Conservation (phyloP, 2,329 filamentous ascomycete genomes). For the Bertia moriformis region DNA sequence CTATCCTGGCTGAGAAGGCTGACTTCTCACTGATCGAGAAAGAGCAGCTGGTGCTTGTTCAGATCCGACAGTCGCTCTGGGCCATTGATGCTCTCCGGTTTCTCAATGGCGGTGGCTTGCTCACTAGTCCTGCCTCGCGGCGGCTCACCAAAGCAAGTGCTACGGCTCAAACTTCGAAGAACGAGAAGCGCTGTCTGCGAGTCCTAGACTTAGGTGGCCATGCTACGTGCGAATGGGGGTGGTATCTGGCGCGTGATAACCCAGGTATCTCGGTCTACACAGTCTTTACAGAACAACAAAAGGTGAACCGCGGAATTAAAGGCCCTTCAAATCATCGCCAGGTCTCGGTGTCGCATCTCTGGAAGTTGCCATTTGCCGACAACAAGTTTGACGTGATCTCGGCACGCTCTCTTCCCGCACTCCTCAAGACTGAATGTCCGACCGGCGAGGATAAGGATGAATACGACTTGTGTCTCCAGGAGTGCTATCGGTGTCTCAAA, state of each 20-base stretch:
- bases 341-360: neutral
- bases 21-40: neutral
- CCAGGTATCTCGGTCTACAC: neutral
- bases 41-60: neutral
- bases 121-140: neutral
- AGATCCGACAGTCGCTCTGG: neutral
- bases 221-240: neutral
- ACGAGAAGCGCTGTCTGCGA: neutral
- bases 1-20: neutral
- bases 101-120: neutral
- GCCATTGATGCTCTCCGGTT: neutral
- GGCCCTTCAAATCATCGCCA: neutral
- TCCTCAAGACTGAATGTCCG: neutral
- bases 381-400: neutral
- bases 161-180: neutral
- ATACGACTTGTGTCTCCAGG: neutral
- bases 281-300: neutral
- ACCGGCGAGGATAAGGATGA: neutral
- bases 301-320: neutral
- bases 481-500: neutral
- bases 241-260: neutral
- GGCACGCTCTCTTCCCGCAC: neutral
- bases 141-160: neutral
- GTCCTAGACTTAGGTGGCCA: neutral
- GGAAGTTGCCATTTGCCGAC: neutral